Base-by-base conservation (phyloP, 2,329 filamentous ascomycete genomes). In the Pseudogymnoascus destructans region DNA sequence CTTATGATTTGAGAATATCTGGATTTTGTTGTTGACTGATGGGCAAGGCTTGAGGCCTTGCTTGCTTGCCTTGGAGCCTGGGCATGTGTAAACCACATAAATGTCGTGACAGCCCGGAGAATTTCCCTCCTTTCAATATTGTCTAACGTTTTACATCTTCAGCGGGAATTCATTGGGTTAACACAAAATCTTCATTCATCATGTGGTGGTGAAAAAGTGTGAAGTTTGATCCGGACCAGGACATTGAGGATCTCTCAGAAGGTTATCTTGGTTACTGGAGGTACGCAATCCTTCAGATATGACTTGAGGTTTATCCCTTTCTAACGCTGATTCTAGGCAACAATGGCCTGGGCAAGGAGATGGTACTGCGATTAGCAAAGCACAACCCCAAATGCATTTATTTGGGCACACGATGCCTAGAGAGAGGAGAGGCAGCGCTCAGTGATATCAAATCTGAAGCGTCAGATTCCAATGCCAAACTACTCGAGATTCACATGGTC, bases 221-320 rank as follows among this genome's bases (percentile, higher is more conserved):
- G 7, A 25, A 23, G 19, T 72, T 73, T 61, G 66, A 68, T 13
- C 66, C 69, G 1, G 64, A 64, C 0, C 66, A 60, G 23, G 70
- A 73, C 49, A 70, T 74, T 23, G 69, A 70, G 3, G 63, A 66
- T 21, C 67, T 74, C 61, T 1, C 69, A 66, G 11, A 73, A 74
- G 59, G 71, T 73, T n/a, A 72, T 77, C 55, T 67, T 78, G 27
- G 70, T 78, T 23, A 77, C 75, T 0, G 75, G 74, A 35, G 75
- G 72, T 62, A 21, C 32, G 56, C 17, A 19, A 23, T 5, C 8
- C n/a, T 56, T 58, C 11, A 75, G 11, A 30, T 32, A 59, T 13
- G 23, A 23, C 5, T 13, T 19, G 46, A 17, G 5, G 25, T 30
- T 13, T n/a, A 13, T 52, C 5, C 4, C 1, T 4, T 52, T 17